Evolutionary conservation across 106 monocot genomes (phyloP), one percentile per base, ranked within the genome.

Genomic region (Dactylorhiza incarnata): DNA sequence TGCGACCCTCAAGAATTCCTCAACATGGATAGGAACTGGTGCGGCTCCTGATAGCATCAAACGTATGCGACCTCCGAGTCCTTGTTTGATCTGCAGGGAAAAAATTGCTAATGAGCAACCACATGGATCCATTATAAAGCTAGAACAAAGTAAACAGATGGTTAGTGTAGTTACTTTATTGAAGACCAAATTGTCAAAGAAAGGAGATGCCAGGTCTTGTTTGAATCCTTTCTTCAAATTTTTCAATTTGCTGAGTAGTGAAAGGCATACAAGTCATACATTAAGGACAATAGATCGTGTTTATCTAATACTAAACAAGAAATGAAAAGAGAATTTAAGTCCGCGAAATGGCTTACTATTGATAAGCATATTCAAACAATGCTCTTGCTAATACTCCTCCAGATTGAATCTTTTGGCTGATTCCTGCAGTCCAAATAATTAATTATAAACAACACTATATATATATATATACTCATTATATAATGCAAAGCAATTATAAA

Each of bases 1-100:
- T 46, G 84, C 83, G 66, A 97, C 96, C 61, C 96, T 83, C 72
- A 97, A 72, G 74, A 97, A 97, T 82, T 93, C 96, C 75, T 97
- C 96, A 17, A 97, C 71, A 58, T 97, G 93, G 51, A 47, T 84
- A 12, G 93, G 87, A 17, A 97, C 50, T 45, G 96, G 96, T 54
- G 96, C 96, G 58, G 96, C 93, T 68, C 96, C 96, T 44, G 96
- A 93, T 72, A 97, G 53, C 78, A 97, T 85, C n/a, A 97, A 71
- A 44, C 96, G 91, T 51, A 85, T 78, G 46, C 89, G 78, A n/a
- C 96, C 96, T 8, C 96, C 96, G 63, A 88, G 84, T 73, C 80
- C 86, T 97, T 91, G 89, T 69, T 86, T 87, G 43, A 93, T 93
- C 96, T 97, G 48, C 16, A 50, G 54, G 47, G 13, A 13, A 6